Percentiles rank a stretch among this genome's conserved stretches.
Conservation (phyloP, 352 stramenopile genomes). For the Peronosclerospora sorghi region DNA sequence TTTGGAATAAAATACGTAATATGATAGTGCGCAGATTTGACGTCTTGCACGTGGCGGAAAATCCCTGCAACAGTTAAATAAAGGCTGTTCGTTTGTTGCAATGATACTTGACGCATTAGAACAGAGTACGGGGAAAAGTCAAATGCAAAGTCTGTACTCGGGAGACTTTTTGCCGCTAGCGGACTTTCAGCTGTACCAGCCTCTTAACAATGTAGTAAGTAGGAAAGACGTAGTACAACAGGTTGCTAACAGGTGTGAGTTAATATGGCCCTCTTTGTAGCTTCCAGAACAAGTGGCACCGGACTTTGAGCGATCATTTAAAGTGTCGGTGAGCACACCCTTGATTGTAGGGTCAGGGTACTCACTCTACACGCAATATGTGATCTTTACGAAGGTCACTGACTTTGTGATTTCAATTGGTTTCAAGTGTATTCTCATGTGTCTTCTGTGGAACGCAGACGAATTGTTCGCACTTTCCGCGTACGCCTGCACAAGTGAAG, state of each 20-base stretch:
- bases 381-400: slow-evolving; percentile 74
- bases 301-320: slow-evolving; percentile 53
- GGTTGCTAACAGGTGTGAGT: no score
- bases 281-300: slow-evolving; percentile 32
- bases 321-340: slow-evolving; percentile 65
- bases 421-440: neutral
- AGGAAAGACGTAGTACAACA: no score
- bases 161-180: slow-evolving; percentile 54
- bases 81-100: slow-evolving; percentile 84
- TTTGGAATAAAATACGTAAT: neutral
- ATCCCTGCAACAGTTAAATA: slow-evolving; percentile 78
- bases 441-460: slow-evolving; percentile 25
- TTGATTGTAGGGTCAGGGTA: slow-evolving; percentile 73
- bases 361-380: slow-evolving; percentile 79
- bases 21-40: slow-evolving; percentile 51
- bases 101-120: slow-evolving; percentile 85
- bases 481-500: slow-evolving; percentile 62
- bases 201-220: slow-evolving; percentile 65
- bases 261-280: no score
- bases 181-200: slow-evolving; percentile 71
- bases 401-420: neutral
- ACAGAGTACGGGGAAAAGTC: slow-evolving; percentile 71
- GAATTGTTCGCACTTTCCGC: slow-evolving; percentile 55
- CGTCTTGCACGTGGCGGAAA: slow-evolving; percentile 79
- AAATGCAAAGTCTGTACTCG: slow-evolving; percentile 76